A percentile compares a stretch with the other conserved stretches of the same genome.
Conservation (phyloP, 1,284 basidiomycete species). For the Lentinula novae-zelandiae region DNA sequence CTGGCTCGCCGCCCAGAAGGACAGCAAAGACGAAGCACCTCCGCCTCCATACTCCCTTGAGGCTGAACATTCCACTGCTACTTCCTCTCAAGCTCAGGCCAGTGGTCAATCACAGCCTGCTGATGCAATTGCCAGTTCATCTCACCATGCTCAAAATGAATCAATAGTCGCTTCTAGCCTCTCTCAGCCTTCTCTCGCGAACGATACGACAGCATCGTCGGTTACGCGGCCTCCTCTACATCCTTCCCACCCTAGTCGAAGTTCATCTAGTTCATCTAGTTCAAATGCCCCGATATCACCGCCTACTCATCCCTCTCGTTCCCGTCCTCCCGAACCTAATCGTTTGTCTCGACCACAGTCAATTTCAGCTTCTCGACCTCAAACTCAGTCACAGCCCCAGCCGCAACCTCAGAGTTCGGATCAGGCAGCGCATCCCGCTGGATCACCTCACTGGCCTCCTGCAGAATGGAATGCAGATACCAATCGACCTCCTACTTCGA, state of each 20-base stretch:
- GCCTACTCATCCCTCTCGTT: constrained; percentile 21
- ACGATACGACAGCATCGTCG: not conserved
- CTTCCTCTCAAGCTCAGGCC: not conserved
- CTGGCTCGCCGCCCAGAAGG: constrained; percentile 45
- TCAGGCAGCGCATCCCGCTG: not conserved
- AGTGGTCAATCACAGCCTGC: not conserved
- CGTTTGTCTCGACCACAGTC: constrained; percentile 16
- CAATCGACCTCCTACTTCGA: constrained; percentile 1
- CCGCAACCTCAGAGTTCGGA: not conserved
- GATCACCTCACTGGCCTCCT: constrained; percentile 40
- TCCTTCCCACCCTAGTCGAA: constrained; percentile 14
- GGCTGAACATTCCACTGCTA: constrained; percentile 30
- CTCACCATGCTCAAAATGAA: not conserved
- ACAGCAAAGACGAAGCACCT: constrained; percentile 48
- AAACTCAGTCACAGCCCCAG: constrained; percentile 14
- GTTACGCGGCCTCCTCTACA: constrained; percentile 17
- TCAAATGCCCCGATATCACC: constrained; percentile 16
- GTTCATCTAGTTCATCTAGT: not conserved
- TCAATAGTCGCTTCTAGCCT: constrained; percentile 27
- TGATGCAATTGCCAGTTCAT: not conserved
- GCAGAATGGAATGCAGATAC: constrained; percentile 34
- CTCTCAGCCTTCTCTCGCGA: constrained; percentile 17
- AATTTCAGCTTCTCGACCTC: constrained; percentile 12
- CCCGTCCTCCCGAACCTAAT: constrained; percentile 15
- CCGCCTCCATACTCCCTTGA: constrained; percentile 70